Base-by-base conservation (phyloP, 2,329 filamentous ascomycete genomes). In the Cladosporium oxysporum region DNA sequence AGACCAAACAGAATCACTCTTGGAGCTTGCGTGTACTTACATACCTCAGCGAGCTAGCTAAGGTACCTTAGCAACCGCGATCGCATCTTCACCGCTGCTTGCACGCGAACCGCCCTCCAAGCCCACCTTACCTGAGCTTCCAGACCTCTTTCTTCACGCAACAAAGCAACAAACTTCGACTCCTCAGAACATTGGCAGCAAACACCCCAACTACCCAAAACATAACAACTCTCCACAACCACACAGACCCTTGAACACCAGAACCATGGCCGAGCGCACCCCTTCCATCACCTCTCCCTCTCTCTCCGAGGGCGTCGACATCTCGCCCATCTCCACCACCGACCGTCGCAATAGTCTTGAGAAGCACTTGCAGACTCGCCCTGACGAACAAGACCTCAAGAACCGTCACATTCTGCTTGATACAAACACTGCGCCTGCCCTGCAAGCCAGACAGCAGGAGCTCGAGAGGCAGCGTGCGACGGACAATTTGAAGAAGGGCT, bases 331-430 rank as follows among this genome's bases (percentile, higher is more conserved):
- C 60, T 66, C 68, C 49, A 44, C 69, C 23, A 49, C 71, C 41
- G 72, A 74, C 55, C 70, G 71, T 10, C 69, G 71, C 58, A 70
- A 71, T 62, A 72, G 70, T 12, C 44, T 71, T 49, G 69, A 72
- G 62, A 68, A 71, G 66, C 65, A 70, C 58, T 57, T 84, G 62
- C 81, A 83, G 74, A 78, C 77, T 55, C 77, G 83, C 7, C 83
- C 83, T 5, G 81, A 83, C 26, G 76, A 77, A 16, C 82, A 90
- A 75, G 88, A 91, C 68, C 80, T 91, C 67, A 90, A 89, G 79
- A 85, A 90, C 70, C 80, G 87, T 68, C 86, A 91, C 74, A 91
- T 91, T 69, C 77, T 91, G 61, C 82, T 90, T 5, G 85, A 90
- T 72, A 90, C 87, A 2, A 88, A 82, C 72, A 86, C 87, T 70